These are phyloP conservation scores for Arthrobotrys conoides DNA, from an alignment of 2,329 filamentous ascomycete species.

Conservation along the genomic window DNA sequence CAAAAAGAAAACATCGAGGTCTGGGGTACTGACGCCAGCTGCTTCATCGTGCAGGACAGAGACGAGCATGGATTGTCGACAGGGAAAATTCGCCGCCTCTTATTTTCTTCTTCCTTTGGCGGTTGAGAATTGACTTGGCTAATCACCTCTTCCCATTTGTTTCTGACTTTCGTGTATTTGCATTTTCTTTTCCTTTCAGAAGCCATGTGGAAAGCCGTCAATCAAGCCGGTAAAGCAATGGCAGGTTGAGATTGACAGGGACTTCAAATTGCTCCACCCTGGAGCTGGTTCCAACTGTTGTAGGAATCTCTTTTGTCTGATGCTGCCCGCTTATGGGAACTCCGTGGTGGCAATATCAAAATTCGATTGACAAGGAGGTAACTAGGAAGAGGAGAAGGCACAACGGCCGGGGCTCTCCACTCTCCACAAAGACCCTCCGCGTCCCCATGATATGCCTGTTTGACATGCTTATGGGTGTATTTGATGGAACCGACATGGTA, in stretches of 20 bases:
- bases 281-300: conserved; percentile 26
- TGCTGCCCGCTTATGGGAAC: conserved; percentile 33
- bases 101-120: conserved; percentile 46
- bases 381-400: conserved; percentile 37
- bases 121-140: conserved; percentile 5
- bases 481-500: conserved; percentile 30
- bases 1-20: conserved; percentile 44
- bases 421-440: conserved; percentile 44
- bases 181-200: conserved; percentile 34
- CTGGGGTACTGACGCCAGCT: conserved; percentile 60
- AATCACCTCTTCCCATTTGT: conserved; percentile 1
- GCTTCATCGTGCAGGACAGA: conserved; percentile 60
- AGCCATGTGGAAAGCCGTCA: conserved; percentile 44
- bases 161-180: conserved; percentile 22
- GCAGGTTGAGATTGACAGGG: conserved; percentile 42
- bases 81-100: conserved; percentile 59
- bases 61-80: conserved; percentile 42
- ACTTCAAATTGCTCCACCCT: conserved; percentile 33
- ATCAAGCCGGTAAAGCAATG: conserved; percentile 8
- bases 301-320: conserved; percentile 40
- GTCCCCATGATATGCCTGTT: conserved; percentile 43
- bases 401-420: conserved; percentile 46
- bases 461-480: background rate
- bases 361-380: background rate
- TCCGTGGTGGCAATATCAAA: conserved; percentile 27